Evolutionary conservation across 2,329 filamentous ascomycete species (phyloP).

Genomic region (Sphaerulina populicola): DNA sequence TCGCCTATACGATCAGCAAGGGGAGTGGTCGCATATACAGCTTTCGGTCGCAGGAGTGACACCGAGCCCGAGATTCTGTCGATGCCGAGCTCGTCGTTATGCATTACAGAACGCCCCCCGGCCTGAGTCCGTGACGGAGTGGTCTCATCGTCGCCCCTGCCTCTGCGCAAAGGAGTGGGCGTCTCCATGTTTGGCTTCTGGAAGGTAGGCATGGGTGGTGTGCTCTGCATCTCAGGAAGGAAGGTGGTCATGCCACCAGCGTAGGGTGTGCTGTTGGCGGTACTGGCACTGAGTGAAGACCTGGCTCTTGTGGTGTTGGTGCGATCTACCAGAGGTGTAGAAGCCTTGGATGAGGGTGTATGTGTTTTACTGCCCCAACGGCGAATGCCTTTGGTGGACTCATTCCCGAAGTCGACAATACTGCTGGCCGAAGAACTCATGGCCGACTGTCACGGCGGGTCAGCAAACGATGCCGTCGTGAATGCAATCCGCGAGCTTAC

Average conservation of each 20-base stretch:
- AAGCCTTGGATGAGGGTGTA: slow-evolving; percentile 8
- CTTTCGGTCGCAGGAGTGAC: not conserved
- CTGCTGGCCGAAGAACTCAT: slow-evolving; percentile 17
- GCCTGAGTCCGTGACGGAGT: slow-evolving; percentile 10
- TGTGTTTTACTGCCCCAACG: slow-evolving; percentile 18
- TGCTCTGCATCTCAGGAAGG: slow-evolving; percentile 27
- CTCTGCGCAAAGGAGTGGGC: slow-evolving; percentile 6
- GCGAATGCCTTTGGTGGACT: slow-evolving; percentile 12
- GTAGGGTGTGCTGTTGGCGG: slow-evolving; percentile 10
- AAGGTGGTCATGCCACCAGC: slow-evolving; percentile 18
- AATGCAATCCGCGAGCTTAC: slow-evolving; percentile 1
- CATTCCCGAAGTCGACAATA: slow-evolving; percentile 13
- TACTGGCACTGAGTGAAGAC: slow-evolving; percentile 14
- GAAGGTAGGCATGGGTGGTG: slow-evolving; percentile 28
- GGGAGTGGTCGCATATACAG: slow-evolving; percentile 10
- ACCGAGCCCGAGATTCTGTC: not conserved
- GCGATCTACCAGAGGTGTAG: slow-evolving; percentile 18
- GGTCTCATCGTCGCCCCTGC: slow-evolving; percentile 3
- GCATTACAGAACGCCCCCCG: not conserved
- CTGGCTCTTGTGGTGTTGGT: slow-evolving; percentile 16
- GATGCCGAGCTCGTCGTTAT: not conserved
- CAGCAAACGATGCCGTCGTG: slow-evolving; percentile 1
- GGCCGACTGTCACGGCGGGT: slow-evolving; percentile 11
- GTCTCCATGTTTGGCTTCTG: slow-evolving; percentile 23
- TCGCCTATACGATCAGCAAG: slow-evolving; percentile 23